These are phyloP conservation scores for Babesia microti DNA, from an alignment of 169 alveolate species.

Conservation along the genomic window DNA sequence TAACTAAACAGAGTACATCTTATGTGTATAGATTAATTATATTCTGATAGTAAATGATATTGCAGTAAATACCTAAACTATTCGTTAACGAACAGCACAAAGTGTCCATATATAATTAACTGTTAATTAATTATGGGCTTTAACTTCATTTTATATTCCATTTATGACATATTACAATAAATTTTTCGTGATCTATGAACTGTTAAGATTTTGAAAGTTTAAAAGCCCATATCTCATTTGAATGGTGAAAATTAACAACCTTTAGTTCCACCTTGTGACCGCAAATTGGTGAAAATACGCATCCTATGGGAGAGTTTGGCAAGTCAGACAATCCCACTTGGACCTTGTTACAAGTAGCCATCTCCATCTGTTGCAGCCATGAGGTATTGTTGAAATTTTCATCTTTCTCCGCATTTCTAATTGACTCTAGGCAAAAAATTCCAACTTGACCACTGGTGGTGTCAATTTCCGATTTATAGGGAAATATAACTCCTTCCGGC, in stretches of 20 bases:
- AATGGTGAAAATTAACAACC: constrained; percentile 5
- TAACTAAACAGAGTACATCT: too few species aligned
- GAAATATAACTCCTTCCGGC: neutral
- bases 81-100: too few species aligned
- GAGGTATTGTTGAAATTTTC: constrained; percentile 1
- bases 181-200: too few species aligned
- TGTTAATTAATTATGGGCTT: too few species aligned
- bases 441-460: constrained; percentile 60
- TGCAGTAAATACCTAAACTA: too few species aligned
- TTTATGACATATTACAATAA: too few species aligned
- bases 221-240: constrained; percentile 12
- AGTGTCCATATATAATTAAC: too few species aligned
- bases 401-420: constrained; percentile 8
- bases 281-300: constrained; percentile 11
- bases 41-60: too few species aligned
- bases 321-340: constrained; percentile 9
- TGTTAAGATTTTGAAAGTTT: too few species aligned
- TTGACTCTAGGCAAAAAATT: constrained; percentile 42
- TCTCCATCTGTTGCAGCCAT: constrained; percentile 22
- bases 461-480: constrained; percentile 2
- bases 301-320: constrained; percentile 20
- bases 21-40: too few species aligned
- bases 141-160: too few species aligned
- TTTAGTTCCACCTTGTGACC: constrained; percentile 6
- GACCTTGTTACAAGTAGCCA: constrained; percentile 9